Percentiles rank a stretch among this genome's conserved stretches.
These are phyloP conservation scores for Leccinum variicolor DNA, from an alignment of 768 basidiomycete genomes.

Conservation along the genomic window DNA sequence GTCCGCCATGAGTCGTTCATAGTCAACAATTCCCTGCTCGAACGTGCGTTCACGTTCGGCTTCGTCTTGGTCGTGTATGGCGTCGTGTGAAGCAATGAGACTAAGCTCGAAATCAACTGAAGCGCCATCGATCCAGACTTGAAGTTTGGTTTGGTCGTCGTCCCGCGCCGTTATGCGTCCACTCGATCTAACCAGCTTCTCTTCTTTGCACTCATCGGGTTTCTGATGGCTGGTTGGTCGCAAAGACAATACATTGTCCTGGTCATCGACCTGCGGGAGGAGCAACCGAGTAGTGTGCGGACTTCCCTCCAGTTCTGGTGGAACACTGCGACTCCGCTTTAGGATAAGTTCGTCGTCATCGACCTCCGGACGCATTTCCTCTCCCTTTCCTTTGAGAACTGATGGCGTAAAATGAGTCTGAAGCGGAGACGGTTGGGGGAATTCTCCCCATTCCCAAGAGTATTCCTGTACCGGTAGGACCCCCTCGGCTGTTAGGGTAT, in stretches of 20 bases:
- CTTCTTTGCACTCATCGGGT: slow-evolving; percentile 1
- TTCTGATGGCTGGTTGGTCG: not conserved
- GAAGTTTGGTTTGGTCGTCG: slow-evolving; percentile 59
- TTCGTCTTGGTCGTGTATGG: slow-evolving; percentile 40
- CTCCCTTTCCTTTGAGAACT: slow-evolving; percentile 12
- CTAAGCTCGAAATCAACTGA: slow-evolving; percentile 74
- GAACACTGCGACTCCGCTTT: slow-evolving; percentile 55
- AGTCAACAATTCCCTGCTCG: slow-evolving; percentile 59
- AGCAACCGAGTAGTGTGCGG: slow-evolving; percentile 28
- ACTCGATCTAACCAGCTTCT: slow-evolving; percentile 40
- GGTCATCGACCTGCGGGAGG: slow-evolving; percentile 19
- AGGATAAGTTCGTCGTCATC: slow-evolving; percentile 25
- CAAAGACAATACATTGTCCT: slow-evolving; percentile 20
- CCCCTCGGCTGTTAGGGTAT: slow-evolving; percentile 5
- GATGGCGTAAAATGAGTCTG: slow-evolving; percentile 42
- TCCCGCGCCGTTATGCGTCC: slow-evolving; percentile 58
- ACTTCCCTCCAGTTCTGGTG: slow-evolving; percentile 48
- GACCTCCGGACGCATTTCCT: slow-evolving; percentile 7
- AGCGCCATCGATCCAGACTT: slow-evolving; percentile 59
- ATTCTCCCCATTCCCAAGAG: slow-evolving; percentile 93
- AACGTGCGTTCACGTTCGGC: slow-evolving; percentile 57
- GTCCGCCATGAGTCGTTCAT: slow-evolving; percentile 62
- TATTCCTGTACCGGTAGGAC: slow-evolving; percentile 56
- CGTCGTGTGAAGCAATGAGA: slow-evolving; percentile 40
- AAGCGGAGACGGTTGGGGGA: slow-evolving; percentile 76